Evolutionary conservation across 257 asterid species (phyloP).

Genomic region (Jacaranda copaia): DNA sequence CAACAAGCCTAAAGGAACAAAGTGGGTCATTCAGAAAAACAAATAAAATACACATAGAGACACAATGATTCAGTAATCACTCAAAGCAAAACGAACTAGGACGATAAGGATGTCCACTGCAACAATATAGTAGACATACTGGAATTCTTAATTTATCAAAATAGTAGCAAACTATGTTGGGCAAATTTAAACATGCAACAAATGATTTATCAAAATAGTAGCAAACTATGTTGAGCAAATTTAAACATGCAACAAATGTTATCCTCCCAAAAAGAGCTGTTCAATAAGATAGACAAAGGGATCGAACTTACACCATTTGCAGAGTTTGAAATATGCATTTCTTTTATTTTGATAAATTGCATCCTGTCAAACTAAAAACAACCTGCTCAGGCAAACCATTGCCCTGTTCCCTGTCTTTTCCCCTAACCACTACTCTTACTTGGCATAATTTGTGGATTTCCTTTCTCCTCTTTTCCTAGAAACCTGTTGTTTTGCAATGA

Average conservation of each 20-base stretch:
- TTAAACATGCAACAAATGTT: background rate
- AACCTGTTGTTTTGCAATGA: background rate
- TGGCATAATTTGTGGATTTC: background rate
- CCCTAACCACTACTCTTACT: conserved; percentile 11
- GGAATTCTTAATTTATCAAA: background rate
- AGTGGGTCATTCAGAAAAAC: background rate
- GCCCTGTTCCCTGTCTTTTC: background rate
- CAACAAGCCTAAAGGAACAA: conserved; percentile 8
- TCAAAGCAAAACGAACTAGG: conserved; percentile 18
- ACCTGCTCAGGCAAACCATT: conserved; percentile 1
- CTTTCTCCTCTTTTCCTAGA: conserved; percentile 7
- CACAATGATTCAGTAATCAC: conserved; percentile 24
- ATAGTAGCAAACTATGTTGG: conserved; percentile 18
- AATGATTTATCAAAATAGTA: background rate
- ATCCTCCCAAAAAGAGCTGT: conserved; percentile 11
- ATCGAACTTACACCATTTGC: background rate
- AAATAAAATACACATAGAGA: conserved; percentile 7
- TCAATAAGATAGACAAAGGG: background rate
- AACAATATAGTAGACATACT: conserved; percentile 22
- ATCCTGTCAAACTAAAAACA: background rate
- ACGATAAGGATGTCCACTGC: conserved; percentile 14
- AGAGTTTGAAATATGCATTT: conserved; percentile 17
- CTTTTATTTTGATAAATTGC: background rate
- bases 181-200: background rate
- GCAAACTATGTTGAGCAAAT: background rate